Conservation (phyloP, 2,329 filamentous ascomycete genomes). For the Clarireedia paspali region DNA sequence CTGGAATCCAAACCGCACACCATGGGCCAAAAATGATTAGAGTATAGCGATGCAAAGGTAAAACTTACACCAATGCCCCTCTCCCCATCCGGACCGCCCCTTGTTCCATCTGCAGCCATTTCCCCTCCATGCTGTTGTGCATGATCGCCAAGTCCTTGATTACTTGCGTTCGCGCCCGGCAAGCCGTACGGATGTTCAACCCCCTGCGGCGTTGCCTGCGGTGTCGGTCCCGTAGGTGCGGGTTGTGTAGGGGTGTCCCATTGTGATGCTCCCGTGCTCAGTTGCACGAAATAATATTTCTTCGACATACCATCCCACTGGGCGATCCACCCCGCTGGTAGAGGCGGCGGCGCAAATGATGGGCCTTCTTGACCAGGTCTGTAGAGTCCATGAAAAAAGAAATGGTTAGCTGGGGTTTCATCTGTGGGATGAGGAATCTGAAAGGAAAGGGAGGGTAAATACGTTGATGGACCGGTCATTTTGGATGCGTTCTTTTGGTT, state of each 20-base stretch:
- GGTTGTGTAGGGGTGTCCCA: slow-evolving; percentile 65
- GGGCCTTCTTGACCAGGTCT: slow-evolving; percentile 31
- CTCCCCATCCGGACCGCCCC: slow-evolving; percentile 54
- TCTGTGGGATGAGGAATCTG: background rate
- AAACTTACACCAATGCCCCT: slow-evolving; percentile 57
- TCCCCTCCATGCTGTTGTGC: slow-evolving; percentile 19
- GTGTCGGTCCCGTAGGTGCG: slow-evolving; percentile 54
- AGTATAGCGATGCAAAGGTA: background rate
- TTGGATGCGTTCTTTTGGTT: background rate
- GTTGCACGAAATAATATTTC: slow-evolving; percentile 66
- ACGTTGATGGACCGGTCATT: slow-evolving; percentile 28
- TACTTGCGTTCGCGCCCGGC: slow-evolving; percentile 28
- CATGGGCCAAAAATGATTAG: background rate
- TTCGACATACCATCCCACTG: slow-evolving; percentile 58
- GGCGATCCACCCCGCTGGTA: slow-evolving; percentile 61
- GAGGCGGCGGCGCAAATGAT: slow-evolving; percentile 41
- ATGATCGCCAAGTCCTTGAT: background rate
- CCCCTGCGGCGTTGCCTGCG: slow-evolving; percentile 39
- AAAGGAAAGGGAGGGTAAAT: slow-evolving; percentile 3
- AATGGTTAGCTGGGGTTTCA: slow-evolving; percentile 2
- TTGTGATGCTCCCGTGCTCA: slow-evolving; percentile 63
- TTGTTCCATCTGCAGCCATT: slow-evolving; percentile 50
- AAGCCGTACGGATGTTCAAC: slow-evolving; percentile 56
- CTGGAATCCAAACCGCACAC: no score
- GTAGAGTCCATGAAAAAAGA: background rate